Evolutionary conservation across 768 basidiomycete genomes (phyloP).

Genomic region (Leccinum arenicola): DNA sequence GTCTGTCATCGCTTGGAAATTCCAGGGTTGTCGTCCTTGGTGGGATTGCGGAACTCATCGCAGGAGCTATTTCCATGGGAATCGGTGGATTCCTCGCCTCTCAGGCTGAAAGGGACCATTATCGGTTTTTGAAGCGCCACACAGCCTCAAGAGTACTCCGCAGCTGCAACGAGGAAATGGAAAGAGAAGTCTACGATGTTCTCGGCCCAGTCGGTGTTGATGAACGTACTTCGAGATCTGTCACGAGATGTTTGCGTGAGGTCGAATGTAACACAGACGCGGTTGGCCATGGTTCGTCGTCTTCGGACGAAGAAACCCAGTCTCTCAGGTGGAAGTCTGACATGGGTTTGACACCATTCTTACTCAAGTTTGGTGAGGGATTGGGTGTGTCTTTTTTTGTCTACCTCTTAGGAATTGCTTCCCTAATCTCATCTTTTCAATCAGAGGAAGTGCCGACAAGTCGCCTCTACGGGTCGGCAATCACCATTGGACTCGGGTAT

Average conservation of each 20-base stretch:
- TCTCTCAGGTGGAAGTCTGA: conserved; percentile 66
- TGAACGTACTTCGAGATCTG: conserved; percentile 70
- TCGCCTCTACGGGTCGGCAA: conserved; percentile 84
- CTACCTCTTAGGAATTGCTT: background rate
- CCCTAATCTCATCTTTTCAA: background rate
- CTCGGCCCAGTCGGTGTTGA: conserved; percentile 90
- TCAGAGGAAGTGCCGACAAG: conserved; percentile 85
- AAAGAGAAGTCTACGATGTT: conserved; percentile 87
- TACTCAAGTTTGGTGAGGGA: conserved; percentile 95
- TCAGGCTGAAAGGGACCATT: conserved; percentile 95
- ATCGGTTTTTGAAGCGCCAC: conserved; percentile 71
- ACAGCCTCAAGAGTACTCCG: conserved; percentile 81
- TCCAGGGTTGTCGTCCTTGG: conserved; percentile 92
- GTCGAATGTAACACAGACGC: conserved; percentile 49
- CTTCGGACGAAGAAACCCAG: conserved; percentile 53
- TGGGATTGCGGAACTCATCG: conserved; percentile 93
- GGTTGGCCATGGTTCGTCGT: conserved; percentile 14
- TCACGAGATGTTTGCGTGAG: conserved; percentile 72
- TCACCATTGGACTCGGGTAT: conserved; percentile 95
- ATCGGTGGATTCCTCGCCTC: conserved; percentile 97
- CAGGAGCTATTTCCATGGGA: conserved; percentile 97
- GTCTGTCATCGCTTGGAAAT: conserved; percentile 84
- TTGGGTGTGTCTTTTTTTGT: conserved; percentile 53
- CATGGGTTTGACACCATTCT: conserved; percentile 87
- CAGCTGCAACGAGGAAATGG: conserved; percentile 93